Percentiles rank a stretch among this genome's conserved stretches.
These are phyloP conservation scores for Phlyctochytrium bullatum DNA, from an alignment of 192 early-diverging fungal genomes.

Conservation along the genomic window DNA sequence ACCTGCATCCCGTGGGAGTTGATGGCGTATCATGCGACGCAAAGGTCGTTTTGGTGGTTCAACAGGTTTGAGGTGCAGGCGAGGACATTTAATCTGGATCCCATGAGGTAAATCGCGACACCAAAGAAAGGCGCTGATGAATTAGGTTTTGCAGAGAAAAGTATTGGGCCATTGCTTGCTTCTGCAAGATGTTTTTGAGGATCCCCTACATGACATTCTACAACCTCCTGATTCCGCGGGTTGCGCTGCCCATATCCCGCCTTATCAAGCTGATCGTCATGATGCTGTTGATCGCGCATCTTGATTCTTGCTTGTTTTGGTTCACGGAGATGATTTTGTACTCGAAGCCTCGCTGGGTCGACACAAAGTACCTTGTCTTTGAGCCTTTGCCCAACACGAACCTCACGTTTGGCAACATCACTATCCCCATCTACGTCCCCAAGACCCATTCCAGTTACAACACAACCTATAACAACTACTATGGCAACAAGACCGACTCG, in stretches of 20 bases:
- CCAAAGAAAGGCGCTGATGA: background rate
- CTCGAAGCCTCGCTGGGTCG: constrained; percentile 24
- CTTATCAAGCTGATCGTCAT: constrained; percentile 33
- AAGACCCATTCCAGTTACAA: background rate
- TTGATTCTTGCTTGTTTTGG: constrained; percentile 33
- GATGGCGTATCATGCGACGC: background rate
- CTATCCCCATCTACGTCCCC: background rate
- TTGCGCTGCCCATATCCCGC: constrained; percentile 30
- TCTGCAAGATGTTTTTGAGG: constrained; percentile 26
- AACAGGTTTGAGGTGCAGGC: background rate
- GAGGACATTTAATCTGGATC: background rate
- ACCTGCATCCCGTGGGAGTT: constrained; percentile 24
- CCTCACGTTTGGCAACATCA: background rate
- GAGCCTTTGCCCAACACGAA: background rate
- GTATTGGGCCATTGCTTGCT: constrained; percentile 22
- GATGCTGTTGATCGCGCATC: constrained; percentile 23
- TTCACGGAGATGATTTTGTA: constrained; percentile 26
- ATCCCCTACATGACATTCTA: constrained; percentile 20
- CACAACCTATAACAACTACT: too few relatives aligned
- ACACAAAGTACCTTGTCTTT: constrained; percentile 9
- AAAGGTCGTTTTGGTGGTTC: background rate
- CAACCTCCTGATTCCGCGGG: constrained; percentile 10
- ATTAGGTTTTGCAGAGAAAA: constrained; percentile 25
- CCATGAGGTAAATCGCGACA: background rate
- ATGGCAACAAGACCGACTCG: background rate